Conservation (phyloP, 805 yeast species). For the Maudiozyma barnettii region DNA sequence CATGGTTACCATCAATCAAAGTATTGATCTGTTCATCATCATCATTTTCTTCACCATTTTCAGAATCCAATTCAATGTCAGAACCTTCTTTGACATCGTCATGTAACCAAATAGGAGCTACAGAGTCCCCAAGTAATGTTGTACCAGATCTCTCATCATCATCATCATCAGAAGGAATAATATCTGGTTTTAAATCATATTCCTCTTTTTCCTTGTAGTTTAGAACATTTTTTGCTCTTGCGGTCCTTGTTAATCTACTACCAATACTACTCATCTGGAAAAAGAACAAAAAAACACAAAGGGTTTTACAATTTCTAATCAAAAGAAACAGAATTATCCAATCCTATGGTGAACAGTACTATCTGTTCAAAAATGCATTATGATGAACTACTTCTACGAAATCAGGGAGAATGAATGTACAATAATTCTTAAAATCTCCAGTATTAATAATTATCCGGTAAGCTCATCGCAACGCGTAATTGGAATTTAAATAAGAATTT, state of each 20-base stretch:
- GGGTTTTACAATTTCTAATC: background rate
- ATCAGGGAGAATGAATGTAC: no score
- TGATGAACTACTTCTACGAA: no score
- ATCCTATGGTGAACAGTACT: background rate
- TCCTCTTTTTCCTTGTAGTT: slow-evolving; percentile 25
- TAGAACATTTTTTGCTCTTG: background rate
- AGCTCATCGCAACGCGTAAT: no score
- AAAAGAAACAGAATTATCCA: background rate
- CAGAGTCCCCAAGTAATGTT: slow-evolving; percentile 3
- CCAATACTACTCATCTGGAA: background rate
- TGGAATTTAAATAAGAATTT: no score
- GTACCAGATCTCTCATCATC: slow-evolving; percentile 5
- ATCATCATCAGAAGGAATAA: slow-evolving; percentile 10
- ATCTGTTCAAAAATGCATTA: no score
- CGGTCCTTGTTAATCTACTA: slow-evolving; percentile 3
- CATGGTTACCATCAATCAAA: slow-evolving; percentile 4
- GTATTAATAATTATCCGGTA: no score
- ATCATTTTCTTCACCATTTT: slow-evolving; percentile 9
- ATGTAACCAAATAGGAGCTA: slow-evolving; percentile 21
- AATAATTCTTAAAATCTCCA: no score
- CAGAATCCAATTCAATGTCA: slow-evolving; percentile 21
- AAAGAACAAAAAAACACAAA: background rate
- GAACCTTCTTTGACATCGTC: slow-evolving; percentile 9
- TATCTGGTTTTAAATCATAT: slow-evolving; percentile 20
- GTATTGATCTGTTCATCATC: slow-evolving; percentile 11